Evolutionary conservation across 2,329 filamentous ascomycete species (phyloP).

Genomic region (Aspergillus sp.): DNA sequence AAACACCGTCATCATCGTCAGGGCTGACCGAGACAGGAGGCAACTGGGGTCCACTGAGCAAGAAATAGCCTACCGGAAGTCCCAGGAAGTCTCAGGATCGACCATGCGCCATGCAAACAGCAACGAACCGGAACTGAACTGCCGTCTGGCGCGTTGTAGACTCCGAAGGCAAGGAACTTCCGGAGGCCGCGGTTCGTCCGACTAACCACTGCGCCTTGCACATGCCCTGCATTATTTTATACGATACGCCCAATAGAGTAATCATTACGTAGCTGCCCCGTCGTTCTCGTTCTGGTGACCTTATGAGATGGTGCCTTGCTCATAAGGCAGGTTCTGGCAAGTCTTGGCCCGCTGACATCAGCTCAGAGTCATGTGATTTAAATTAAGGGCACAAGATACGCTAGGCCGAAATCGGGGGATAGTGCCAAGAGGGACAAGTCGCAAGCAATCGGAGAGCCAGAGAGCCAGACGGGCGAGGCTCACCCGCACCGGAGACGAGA

Average conservation of each 20-base stretch:
- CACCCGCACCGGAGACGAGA: conserved; percentile 10
- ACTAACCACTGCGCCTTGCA: conserved; percentile 4
- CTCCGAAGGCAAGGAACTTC: not conserved
- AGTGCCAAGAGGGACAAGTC: conserved; percentile 26
- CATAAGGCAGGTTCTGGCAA: not conserved
- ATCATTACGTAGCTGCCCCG: conserved; percentile 8
- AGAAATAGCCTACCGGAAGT: not conserved
- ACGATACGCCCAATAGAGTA: not conserved
- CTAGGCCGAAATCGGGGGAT: conserved; percentile 9
- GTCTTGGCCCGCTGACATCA: not conserved
- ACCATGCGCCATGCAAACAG: conserved; percentile 1
- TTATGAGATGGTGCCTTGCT: not conserved
- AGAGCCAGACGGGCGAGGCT: conserved; percentile 24
- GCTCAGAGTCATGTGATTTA: conserved; percentile 10
- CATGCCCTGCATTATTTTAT: not conserved
- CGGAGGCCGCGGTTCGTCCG: not conserved
- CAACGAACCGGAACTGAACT: conserved; percentile 1
- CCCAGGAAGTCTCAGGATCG: not conserved
- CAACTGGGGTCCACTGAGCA: conserved; percentile 4
- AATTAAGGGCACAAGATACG: not conserved
- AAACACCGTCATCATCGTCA: conserved; percentile 5
- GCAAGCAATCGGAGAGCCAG: conserved; percentile 12
- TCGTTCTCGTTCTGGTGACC: not conserved
- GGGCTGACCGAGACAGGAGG: conserved; percentile 7
- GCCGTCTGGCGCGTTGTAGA: not conserved